Conservation (phyloP, 2,329 filamentous ascomycete species). For the Colletotrichum cuscutae region DNA sequence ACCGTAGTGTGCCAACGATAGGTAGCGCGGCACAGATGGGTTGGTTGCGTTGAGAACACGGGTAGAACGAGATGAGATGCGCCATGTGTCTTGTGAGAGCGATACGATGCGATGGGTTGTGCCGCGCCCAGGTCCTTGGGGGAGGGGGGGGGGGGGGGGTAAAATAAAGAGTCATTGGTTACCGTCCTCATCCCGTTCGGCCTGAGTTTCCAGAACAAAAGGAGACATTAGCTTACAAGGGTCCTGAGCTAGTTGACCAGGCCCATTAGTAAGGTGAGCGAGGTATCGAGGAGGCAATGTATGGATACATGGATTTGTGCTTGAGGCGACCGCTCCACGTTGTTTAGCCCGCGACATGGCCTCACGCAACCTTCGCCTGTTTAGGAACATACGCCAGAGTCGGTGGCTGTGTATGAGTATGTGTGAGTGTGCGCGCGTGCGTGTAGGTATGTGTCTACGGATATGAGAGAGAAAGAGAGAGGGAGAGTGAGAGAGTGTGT, state of each 20-base stretch:
- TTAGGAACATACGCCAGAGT: neutral
- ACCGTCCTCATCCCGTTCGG: neutral
- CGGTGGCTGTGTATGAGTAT: neutral
- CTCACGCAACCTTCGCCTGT: neutral
- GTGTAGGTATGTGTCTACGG: neutral
- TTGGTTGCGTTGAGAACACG: neutral
- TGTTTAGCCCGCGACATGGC: neutral
- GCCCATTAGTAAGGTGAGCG: neutral
- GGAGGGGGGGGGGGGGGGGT: too few species aligned
- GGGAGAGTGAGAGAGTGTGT: neutral
- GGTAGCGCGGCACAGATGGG: neutral
- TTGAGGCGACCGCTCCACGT: neutral
- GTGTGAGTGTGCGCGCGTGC: neutral
- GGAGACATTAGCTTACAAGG: neutral
- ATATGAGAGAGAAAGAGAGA: neutral
- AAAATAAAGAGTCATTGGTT: neutral
- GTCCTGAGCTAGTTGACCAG: neutral
- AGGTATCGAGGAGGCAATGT: neutral
- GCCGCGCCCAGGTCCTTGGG: neutral
- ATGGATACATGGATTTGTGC: neutral
- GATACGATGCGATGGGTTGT: slow-evolving; percentile 8
- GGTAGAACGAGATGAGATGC: neutral
- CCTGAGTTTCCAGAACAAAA: neutral
- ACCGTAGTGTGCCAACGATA: neutral
- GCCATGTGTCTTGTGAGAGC: neutral